Evolutionary conservation across 176 grass and related monocot species (phyloP).

Genomic region (Ensete ventricosum): DNA sequence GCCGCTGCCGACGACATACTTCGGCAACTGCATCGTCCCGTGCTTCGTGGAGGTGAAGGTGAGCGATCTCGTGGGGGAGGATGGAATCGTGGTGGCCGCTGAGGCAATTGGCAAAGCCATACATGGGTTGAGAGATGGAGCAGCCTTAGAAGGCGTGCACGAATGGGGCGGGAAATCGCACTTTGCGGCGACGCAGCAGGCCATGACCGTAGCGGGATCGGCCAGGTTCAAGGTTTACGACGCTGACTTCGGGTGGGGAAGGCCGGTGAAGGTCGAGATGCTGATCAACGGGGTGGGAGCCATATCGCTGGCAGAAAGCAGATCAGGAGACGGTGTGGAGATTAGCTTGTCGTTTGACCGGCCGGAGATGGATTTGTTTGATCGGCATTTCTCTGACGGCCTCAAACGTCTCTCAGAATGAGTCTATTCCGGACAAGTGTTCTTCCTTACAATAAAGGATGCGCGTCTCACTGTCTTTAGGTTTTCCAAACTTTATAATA

Average conservation of each 20-base stretch:
- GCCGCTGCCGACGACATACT: conserved; percentile 28
- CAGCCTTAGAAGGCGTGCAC: background rate
- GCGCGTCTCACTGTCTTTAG: too few relatives aligned
- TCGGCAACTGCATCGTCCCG: conserved; percentile 45
- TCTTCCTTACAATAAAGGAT: too few relatives aligned
- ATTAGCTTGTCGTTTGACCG: conserved; percentile 22
- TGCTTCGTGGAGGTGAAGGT: background rate
- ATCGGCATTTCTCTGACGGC: conserved; percentile 21
- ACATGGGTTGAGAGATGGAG: background rate
- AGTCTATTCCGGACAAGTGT: too few relatives aligned
- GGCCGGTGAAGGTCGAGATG: conserved; percentile 36
- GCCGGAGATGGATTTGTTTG: conserved; percentile 26
- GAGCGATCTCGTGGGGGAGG: conserved; percentile 7
- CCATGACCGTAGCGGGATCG: conserved; percentile 28
- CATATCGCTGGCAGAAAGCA: conserved; percentile 31
- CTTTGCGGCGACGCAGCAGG: background rate
- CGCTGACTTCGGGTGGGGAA: conserved; percentile 40
- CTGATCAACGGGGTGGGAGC: conserved; percentile 17
- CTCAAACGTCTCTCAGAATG: background rate
- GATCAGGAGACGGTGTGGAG: conserved; percentile 22
- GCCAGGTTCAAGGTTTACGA: conserved; percentile 36
- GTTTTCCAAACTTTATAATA: too few relatives aligned
- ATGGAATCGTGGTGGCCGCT: conserved; percentile 10
- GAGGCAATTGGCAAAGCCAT: conserved; percentile 15
- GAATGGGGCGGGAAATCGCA: background rate